These are phyloP conservation scores for Podochytrium sp. DNA, from an alignment of 192 early-diverging fungal genomes.

Conservation along the genomic window DNA sequence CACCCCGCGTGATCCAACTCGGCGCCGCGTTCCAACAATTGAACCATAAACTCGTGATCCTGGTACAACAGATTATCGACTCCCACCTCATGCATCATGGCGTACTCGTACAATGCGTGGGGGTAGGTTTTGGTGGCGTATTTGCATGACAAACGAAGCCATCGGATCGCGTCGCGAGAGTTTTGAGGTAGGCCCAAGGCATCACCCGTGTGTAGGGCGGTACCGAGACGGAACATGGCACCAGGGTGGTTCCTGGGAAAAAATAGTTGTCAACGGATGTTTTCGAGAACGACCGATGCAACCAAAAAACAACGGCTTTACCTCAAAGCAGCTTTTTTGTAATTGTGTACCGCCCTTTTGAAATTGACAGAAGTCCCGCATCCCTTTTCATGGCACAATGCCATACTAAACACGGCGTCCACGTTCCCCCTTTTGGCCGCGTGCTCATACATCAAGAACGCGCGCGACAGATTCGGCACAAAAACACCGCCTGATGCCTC, in stretches of 20 bases:
- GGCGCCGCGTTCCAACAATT: constrained; percentile 76
- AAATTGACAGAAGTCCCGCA: constrained; percentile 63
- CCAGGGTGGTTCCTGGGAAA: constrained; percentile 49
- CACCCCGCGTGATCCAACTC: constrained; percentile 72
- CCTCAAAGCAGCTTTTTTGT: constrained; percentile 58
- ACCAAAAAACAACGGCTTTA: too few species aligned
- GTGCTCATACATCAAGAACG: constrained; percentile 61
- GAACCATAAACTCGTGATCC: constrained; percentile 76
- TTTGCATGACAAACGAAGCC: constrained; percentile 77
- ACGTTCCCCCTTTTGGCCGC: constrained; percentile 75
- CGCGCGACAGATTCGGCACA: constrained; percentile 72
- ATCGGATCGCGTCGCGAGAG: constrained; percentile 79
- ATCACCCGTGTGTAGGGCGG: constrained; percentile 75
- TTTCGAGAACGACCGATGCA: too few species aligned
- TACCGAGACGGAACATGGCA: constrained; percentile 75
- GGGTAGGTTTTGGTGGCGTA: constrained; percentile 71
- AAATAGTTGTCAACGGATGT: not conserved
- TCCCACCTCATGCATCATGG: constrained; percentile 76
- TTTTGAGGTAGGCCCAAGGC: constrained; percentile 68
- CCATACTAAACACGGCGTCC: constrained; percentile 73
- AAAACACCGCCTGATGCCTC: constrained; percentile 40
- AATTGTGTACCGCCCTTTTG: constrained; percentile 72
- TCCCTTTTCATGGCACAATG: constrained; percentile 73
- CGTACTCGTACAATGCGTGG: constrained; percentile 77
- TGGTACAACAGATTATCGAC: constrained; percentile 71